These are phyloP conservation scores for Fusarium agapanthi DNA, from an alignment of 2,329 filamentous ascomycete genomes.

Conservation along the genomic window DNA sequence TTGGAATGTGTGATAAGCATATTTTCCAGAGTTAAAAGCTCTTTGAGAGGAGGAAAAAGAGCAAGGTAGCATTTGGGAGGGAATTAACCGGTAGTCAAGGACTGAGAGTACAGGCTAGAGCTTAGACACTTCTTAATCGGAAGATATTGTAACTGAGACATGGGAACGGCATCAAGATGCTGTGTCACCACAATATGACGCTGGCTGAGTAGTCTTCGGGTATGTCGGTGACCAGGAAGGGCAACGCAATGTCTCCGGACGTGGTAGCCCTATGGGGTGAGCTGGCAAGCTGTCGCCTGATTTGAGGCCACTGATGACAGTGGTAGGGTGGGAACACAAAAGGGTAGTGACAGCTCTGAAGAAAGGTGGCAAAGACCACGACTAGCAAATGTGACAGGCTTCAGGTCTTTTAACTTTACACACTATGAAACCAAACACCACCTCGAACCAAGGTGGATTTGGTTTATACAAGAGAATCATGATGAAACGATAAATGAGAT, in stretches of 20 bases:
- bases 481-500: accelerated
- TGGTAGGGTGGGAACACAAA: accelerated
- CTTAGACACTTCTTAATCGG: background rate
- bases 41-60: accelerated
- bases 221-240: background rate
- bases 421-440: accelerated
- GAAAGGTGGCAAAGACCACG: background rate
- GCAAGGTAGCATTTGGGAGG: accelerated
- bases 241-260: background rate
- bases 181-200: background rate
- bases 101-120: accelerated
- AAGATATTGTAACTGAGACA: background rate
- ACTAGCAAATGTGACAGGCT: too few species aligned
- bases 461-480: accelerated
- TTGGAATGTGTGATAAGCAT: background rate
- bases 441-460: too few species aligned
- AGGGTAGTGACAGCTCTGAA: background rate
- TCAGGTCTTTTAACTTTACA: background rate
- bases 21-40: background rate
- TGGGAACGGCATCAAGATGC: accelerated
- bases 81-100: too few species aligned
- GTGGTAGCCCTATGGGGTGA: accelerated
- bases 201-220: too few species aligned
- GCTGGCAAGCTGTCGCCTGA: background rate
- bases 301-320: accelerated